Percentiles rank a stretch among this genome's conserved stretches.
Evolutionary conservation across 768 basidiomycete species (phyloP).

Genomic region (Boletus subparvulus): DNA sequence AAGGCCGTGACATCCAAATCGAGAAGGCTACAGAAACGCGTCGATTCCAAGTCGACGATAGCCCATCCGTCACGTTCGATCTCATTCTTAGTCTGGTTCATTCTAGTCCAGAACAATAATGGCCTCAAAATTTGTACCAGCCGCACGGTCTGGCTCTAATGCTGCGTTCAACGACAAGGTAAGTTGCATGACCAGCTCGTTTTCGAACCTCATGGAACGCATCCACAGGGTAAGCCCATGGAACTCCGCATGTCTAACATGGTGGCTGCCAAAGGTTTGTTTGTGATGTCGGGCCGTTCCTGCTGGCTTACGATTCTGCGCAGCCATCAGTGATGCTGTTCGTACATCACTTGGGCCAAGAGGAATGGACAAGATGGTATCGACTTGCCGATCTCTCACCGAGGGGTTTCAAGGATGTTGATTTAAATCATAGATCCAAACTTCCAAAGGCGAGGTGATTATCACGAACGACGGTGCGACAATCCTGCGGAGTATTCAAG

Average conservation of each 20-base stretch:
- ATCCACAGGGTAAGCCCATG: conserved; percentile 89
- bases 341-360: conserved; percentile 94
- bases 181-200: neutral
- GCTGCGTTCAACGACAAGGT: conserved; percentile 88
- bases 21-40: conserved; percentile 19
- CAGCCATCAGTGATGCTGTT: conserved; percentile 97
- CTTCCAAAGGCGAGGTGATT: conserved; percentile 92
- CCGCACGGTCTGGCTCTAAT: conserved; percentile 53
- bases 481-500: conserved; percentile 92
- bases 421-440: conserved; percentile 73
- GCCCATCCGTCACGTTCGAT: conserved; percentile 9
- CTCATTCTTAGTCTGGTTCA: neutral
- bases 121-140: conserved; percentile 32
- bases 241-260: conserved; percentile 96
- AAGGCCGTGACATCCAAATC: conserved; percentile 30
- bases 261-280: conserved; percentile 93
- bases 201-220: conserved; percentile 24
- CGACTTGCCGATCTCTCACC: conserved; percentile 23
- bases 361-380: conserved; percentile 99
- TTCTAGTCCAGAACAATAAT: conserved; percentile 27
- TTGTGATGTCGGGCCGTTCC: neutral
- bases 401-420: conserved; percentile 4
- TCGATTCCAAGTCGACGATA: conserved; percentile 19
- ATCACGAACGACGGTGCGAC: conserved; percentile 99
- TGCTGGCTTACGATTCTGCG: conserved; percentile 6